phyloP scores from a whole-genome alignment of 202 grass and related monocot genomes.

The Elaeis oleifera region DNA sequence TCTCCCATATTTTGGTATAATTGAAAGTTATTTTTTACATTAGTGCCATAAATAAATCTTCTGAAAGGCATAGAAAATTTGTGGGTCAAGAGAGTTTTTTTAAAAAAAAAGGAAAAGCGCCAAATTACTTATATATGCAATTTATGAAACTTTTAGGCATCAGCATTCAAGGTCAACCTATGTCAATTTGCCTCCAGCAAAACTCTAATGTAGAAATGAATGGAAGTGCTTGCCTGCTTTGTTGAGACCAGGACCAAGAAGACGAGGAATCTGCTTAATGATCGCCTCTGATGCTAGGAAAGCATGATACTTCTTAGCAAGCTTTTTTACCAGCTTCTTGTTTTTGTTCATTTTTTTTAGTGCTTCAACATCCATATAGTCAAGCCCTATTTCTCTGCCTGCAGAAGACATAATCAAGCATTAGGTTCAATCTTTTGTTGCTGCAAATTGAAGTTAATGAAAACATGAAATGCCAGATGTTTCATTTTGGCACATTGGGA shows the following conservation, averaged over 20 bases:
- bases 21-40: no score
- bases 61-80: no score
- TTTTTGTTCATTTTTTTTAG: slow-evolving; percentile 4
- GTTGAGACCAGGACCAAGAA: slow-evolving; percentile 35
- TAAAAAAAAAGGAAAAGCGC: no score
- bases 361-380: slow-evolving; percentile 1
- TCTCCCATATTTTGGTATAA: no score
- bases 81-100: no score
- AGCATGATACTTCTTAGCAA: slow-evolving; percentile 6
- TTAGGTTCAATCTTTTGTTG: not conserved
- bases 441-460: not conserved
- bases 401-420: not conserved
- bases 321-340: slow-evolving; percentile 2
- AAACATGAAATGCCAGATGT: not conserved
- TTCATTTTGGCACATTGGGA: no score
- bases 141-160: not conserved
- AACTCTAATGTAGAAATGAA: not conserved
- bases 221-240: slow-evolving; percentile 19
- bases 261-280: slow-evolving; percentile 4
- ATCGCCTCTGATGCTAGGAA: not conserved
- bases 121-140: not conserved
- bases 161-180: not conserved
- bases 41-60: no score
- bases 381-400: slow-evolving; percentile 5
- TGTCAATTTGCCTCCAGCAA: not conserved